These are phyloP conservation scores for Hypoxylon sp. DNA, from an alignment of 2,329 filamentous ascomycete genomes.

Conservation along the genomic window DNA sequence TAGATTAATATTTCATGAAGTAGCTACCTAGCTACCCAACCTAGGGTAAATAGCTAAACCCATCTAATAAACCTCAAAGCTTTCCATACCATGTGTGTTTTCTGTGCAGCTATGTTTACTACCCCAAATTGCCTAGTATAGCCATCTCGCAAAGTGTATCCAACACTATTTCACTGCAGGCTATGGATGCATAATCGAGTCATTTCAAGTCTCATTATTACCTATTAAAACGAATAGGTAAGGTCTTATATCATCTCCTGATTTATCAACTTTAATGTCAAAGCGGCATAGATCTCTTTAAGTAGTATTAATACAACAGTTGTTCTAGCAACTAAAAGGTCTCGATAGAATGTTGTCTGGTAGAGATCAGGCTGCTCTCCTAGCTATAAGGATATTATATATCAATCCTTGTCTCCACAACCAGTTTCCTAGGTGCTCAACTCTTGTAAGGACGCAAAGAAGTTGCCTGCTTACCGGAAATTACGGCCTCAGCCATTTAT, in stretches of 20 bases:
- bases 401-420: constrained; percentile 1
- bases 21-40: too few relatives aligned
- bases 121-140: too few relatives aligned
- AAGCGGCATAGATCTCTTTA: background rate
- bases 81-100: too few relatives aligned
- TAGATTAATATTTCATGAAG: too few relatives aligned
- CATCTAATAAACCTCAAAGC: too few relatives aligned
- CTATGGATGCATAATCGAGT: background rate
- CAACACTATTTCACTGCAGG: background rate
- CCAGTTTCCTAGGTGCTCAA: background rate
- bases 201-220: too few relatives aligned
- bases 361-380: background rate
- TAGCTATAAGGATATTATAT: background rate
- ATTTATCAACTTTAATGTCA: background rate
- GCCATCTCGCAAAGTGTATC: too few relatives aligned
- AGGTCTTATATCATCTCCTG: background rate
- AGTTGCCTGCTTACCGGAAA: background rate
- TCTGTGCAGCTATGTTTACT: too few relatives aligned
- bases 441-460: background rate
- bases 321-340: constrained; percentile 1
- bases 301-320: background rate
- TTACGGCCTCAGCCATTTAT: background rate
- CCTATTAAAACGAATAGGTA: background rate
- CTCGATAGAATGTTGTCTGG: background rate
- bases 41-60: too few relatives aligned